Conservation (phyloP, 257 asterid genomes). For the Rubia yunnanensis region DNA sequence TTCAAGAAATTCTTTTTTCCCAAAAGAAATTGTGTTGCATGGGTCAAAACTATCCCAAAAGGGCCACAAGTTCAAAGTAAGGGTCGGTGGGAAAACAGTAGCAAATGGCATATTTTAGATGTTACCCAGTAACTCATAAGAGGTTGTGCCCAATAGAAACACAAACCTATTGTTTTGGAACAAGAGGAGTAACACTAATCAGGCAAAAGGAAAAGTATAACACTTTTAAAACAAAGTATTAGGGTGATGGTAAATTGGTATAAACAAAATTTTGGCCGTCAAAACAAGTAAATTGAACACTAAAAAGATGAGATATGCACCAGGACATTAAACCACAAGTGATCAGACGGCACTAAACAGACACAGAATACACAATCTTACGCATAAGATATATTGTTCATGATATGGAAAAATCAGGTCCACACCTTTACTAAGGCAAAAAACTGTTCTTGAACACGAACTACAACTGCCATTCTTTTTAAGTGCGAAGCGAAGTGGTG, state of each 20-base stretch:
- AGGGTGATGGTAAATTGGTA: not conserved
- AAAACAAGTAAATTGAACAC: not conserved
- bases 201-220: not conserved
- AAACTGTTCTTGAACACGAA: constrained; percentile 85
- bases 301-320: not conserved
- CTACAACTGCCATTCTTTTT: constrained; percentile 97
- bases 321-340: not conserved
- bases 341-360: not conserved
- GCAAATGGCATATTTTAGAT: too few relatives aligned
- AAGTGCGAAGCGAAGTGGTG: constrained; percentile 96
- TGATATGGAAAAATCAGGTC: not conserved
- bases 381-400: not conserved
- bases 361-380: not conserved
- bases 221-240: not conserved
- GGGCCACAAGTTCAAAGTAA: too few relatives aligned
- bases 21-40: too few relatives aligned
- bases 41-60: too few relatives aligned
- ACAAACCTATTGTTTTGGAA: not conserved
- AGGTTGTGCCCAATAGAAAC: not conserved
- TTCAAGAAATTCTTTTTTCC: too few relatives aligned
- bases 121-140: not conserved
- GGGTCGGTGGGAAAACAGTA: too few relatives aligned
- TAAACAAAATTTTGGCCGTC: not conserved
- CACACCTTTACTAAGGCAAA: constrained; percentile 83
- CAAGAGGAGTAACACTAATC: not conserved